Evolutionary conservation across 176 grass and related monocot genomes (phyloP), one percentile per base, ranked within the genome.

Genomic region (Canna indica): DNA sequence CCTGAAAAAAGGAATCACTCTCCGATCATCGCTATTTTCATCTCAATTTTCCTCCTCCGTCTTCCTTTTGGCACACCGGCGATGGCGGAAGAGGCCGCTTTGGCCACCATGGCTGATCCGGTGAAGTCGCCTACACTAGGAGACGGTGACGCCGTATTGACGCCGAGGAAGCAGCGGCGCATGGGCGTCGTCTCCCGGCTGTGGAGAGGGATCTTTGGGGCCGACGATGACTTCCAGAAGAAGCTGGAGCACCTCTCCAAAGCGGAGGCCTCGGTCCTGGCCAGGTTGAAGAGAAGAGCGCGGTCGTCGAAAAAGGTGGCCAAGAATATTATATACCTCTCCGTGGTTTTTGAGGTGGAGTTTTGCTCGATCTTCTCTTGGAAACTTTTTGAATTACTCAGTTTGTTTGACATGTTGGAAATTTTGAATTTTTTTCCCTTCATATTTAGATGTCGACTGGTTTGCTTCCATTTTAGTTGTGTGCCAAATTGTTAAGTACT

Each of bases 191-290:
- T 87, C 36, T 80, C 86, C 39, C 76, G 95, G 64, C 59, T 99
- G 24, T 87, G 84, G 80, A 90, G 81, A 77, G 86, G 89, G 50
- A 85, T 99, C 54, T 99, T 99, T 56, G 82, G 84, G 22, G 78
- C 75, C 22, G 76, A 84, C 41, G 78, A 86, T 32, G 95, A 90
- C 67, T 77, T 99, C 34, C 90, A 93, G 95, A 90, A 93, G 84
- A 78, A 74, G 75, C 80, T 99, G 57, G 80, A 93, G 80, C 22
- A 83, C 76, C 80, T 99, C 64, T 85, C 95, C 68, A 90, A 78
- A 73, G 86, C 93, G 84, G 95, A 99, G 80, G 82, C 79, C 16
- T 64, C 80, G 77, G 80, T 94, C 22, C 80, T 79, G 36, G 59
- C 86, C 50, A 83, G 95, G 34, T 71, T 99, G 58, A 82, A 79